These are phyloP conservation scores for Ophiocordyceps camponoti-floridani DNA, from an alignment of 2,329 filamentous ascomycete species.

Conservation along the genomic window DNA sequence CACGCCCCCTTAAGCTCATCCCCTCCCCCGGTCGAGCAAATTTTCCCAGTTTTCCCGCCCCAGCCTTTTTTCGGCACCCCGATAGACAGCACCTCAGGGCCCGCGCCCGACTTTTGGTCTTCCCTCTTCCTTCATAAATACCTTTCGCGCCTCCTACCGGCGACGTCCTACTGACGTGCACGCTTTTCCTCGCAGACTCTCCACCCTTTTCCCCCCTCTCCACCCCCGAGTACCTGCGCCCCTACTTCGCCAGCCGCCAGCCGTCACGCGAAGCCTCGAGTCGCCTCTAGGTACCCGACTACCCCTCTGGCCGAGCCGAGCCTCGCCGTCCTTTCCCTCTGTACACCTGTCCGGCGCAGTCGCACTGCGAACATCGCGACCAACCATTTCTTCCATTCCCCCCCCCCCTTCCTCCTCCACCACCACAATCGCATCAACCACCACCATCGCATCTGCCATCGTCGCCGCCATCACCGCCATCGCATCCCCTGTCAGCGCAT, in stretches of 20 bases:
- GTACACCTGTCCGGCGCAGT: neutral
- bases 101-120: constrained; percentile 15
- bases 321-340: neutral
- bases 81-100: constrained; percentile 18
- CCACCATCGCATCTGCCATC: too few relatives aligned
- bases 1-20: constrained; percentile 3
- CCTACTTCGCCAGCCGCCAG: constrained; percentile 1
- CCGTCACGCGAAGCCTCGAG: neutral
- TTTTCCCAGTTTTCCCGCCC: constrained; percentile 11
- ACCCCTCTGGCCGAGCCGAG: neutral
- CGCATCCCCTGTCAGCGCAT: too few relatives aligned
- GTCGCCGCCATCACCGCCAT: too few relatives aligned
- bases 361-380: neutral
- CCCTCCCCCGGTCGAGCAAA: constrained; percentile 14
- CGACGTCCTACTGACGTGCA: constrained; percentile 25
- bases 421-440: too few relatives aligned
- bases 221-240: constrained; percentile 7
- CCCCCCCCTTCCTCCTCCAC: neutral
- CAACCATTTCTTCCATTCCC: neutral
- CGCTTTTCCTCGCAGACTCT: constrained; percentile 25
- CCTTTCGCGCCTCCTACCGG: constrained; percentile 24
- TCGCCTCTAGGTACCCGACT: neutral
- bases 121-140: constrained; percentile 23
- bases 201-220: constrained; percentile 9
- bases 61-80: constrained; percentile 14